Conservation (phyloP, 257 asterid species). For the Lycium ferocissimum region DNA sequence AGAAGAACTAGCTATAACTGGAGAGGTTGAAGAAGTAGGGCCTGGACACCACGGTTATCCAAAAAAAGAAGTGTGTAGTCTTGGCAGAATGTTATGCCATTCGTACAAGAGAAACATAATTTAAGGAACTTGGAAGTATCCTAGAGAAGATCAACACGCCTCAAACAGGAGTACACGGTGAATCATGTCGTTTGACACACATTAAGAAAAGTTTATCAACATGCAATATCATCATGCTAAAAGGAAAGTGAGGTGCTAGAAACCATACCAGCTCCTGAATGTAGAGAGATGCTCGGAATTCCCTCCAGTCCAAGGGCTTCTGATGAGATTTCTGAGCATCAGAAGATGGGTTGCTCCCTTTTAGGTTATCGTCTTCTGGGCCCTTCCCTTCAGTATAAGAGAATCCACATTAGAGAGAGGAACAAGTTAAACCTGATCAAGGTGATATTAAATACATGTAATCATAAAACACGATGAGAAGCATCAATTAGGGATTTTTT, state of each 20-base stretch:
- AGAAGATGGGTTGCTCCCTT: conserved; percentile 59
- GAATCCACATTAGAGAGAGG: conserved; percentile 26
- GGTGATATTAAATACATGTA: background rate
- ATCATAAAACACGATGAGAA: conserved; percentile 20
- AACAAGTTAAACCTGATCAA: background rate
- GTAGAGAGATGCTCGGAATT: conserved; percentile 55
- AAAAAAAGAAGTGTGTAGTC: background rate
- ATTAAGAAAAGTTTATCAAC: conserved; percentile 18
- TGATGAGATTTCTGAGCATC: conserved; percentile 54
- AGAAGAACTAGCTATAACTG: too few species aligned
- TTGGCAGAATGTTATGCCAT: background rate
- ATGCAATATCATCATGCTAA: conserved; percentile 12
- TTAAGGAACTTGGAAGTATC: background rate
- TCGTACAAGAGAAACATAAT: background rate
- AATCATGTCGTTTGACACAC: conserved; percentile 18
- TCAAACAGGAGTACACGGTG: background rate
- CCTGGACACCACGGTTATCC: background rate
- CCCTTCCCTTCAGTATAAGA: conserved; percentile 41
- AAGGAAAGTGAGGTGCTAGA: background rate
- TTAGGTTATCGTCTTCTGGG: conserved; percentile 67
- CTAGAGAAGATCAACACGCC: background rate
- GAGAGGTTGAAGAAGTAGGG: background rate
- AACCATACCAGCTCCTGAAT: conserved; percentile 50
- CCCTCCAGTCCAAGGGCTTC: conserved; percentile 75
- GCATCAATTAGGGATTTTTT: background rate